phyloP scores from a whole-genome alignment of 352 stramenopile genomes.

The Phytophthora syringae region DNA sequence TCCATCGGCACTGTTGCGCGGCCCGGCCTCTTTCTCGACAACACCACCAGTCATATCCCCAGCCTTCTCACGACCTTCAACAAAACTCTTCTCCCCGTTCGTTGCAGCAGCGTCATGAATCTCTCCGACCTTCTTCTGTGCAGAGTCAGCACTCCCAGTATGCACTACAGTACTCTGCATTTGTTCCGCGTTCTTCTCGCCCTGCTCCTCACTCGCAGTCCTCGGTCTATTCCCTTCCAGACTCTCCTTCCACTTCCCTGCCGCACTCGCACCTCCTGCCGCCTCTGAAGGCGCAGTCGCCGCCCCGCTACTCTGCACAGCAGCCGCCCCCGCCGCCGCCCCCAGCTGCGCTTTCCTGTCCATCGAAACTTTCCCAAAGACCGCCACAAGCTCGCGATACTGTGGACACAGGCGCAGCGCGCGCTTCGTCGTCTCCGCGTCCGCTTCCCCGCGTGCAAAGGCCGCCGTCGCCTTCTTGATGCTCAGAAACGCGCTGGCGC shows the following conservation, averaged over 20 bases:
- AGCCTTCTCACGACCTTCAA: too few species aligned
- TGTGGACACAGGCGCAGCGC: constrained; percentile 33
- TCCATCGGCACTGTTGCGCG: background rate
- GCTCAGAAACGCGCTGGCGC: constrained; percentile 22
- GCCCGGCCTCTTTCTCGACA: too few species aligned
- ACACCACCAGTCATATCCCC: too few species aligned
- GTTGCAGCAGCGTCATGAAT: background rate
- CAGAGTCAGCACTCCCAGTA: too few species aligned
- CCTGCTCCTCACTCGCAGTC: background rate
- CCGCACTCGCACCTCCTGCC: background rate
- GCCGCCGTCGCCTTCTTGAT: constrained; percentile 26
- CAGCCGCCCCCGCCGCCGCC: background rate
- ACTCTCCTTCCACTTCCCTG: constrained; percentile 27
- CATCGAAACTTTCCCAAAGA: constrained; percentile 12
- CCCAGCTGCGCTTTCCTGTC: background rate
- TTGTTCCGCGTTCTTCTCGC: background rate
- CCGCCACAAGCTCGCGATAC: constrained; percentile 37
- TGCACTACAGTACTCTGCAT: background rate
- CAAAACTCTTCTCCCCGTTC: background rate
- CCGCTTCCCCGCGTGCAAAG: constrained; percentile 25
- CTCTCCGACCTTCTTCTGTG: too few species aligned
- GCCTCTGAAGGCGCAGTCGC: background rate
- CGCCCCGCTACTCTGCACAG: constrained; percentile 2
- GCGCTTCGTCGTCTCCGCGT: constrained; percentile 4
- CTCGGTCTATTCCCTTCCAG: constrained; percentile 12